These are phyloP conservation scores for Syncephalastrum racemosum DNA, from an alignment of 371 early-diverging fungal genomes.

Conservation along the genomic window DNA sequence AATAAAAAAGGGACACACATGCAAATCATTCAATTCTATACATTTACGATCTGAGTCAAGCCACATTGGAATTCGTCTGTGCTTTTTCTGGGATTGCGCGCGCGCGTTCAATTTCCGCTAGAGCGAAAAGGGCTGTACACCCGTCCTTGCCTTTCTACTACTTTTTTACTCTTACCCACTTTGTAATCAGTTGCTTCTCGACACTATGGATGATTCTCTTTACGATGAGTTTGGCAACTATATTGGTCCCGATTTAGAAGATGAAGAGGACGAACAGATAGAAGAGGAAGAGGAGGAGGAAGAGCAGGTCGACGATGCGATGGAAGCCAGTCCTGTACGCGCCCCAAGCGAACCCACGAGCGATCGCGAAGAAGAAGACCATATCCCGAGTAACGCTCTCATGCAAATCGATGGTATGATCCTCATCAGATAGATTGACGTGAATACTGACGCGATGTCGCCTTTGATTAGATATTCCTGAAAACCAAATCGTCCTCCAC, in stretches of 20 bases:
- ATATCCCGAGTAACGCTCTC: constrained; percentile 21
- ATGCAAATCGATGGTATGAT: constrained; percentile 48
- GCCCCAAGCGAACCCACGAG: too few relatives aligned
- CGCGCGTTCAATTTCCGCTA: too few relatives aligned
- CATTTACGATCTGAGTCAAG: too few relatives aligned
- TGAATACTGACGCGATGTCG: background rate
- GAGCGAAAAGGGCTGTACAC: too few relatives aligned
- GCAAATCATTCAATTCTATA: too few relatives aligned
- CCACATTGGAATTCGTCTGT: too few relatives aligned
- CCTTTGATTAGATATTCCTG: constrained; percentile 53
- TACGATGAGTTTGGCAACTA: constrained; percentile 99
- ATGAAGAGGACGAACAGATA: constrained; percentile 51
- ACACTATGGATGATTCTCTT: constrained; percentile 73
- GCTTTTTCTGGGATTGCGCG: too few relatives aligned
- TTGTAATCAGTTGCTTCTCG: background rate
- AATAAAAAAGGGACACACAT: too few relatives aligned
- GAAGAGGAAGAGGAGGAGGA: constrained; percentile 48
- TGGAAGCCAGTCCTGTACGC: too few relatives aligned
- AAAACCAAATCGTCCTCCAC: constrained; percentile 87
- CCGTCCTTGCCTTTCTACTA: too few relatives aligned
- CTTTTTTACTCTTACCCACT: too few relatives aligned
- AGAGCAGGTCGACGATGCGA: constrained; percentile 17
- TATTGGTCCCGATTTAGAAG: constrained; percentile 92
- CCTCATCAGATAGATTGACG: background rate
- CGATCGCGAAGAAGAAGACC: constrained; percentile 14